A percentile compares a stretch with the other conserved stretches of the same genome.
Evolutionary conservation across 345 rosid genomes (phyloP).

Genomic region (Eutrema japonicum): DNA sequence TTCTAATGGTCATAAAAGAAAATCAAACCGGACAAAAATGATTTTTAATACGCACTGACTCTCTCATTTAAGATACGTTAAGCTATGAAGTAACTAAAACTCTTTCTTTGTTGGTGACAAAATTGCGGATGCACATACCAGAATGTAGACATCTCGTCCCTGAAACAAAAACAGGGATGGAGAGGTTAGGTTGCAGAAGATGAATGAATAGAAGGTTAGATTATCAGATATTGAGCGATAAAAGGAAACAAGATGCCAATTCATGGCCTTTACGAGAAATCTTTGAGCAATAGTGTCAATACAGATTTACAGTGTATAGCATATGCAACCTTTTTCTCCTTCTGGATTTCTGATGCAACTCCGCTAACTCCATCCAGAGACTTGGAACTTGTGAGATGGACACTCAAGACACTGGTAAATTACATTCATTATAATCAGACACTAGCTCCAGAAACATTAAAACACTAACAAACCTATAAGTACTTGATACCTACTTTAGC

Average conservation of each 20-base stretch:
- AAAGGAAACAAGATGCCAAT: not conserved
- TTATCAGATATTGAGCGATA: not conserved
- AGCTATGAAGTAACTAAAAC: not conserved
- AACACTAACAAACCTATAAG: not conserved
- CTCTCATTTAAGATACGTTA: constrained; percentile 8
- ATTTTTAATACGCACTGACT: not conserved
- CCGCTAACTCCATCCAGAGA: constrained; percentile 81
- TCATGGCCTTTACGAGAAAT: not conserved
- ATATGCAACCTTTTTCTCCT: constrained; percentile 79
- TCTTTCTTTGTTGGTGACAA: not conserved
- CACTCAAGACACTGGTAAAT: constrained; percentile 72
- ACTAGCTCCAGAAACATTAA: constrained; percentile 6
- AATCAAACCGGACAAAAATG: not conserved
- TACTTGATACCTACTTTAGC: constrained; percentile 63
- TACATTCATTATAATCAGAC: constrained; percentile 12
- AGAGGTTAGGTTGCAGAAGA: constrained; percentile 35
- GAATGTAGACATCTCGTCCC: constrained; percentile 98
- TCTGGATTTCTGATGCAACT: constrained; percentile 89
- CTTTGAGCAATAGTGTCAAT: not conserved
- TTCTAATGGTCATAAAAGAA: not conserved
- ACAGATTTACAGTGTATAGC: not conserved
- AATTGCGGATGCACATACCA: constrained; percentile 59
- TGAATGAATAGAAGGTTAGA: not conserved
- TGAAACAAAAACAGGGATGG: constrained; percentile 52
- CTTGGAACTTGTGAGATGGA: constrained; percentile 93